Base-by-base conservation (phyloP, 2,329 filamentous ascomycete genomes). In the Aspergillus sp. region DNA sequence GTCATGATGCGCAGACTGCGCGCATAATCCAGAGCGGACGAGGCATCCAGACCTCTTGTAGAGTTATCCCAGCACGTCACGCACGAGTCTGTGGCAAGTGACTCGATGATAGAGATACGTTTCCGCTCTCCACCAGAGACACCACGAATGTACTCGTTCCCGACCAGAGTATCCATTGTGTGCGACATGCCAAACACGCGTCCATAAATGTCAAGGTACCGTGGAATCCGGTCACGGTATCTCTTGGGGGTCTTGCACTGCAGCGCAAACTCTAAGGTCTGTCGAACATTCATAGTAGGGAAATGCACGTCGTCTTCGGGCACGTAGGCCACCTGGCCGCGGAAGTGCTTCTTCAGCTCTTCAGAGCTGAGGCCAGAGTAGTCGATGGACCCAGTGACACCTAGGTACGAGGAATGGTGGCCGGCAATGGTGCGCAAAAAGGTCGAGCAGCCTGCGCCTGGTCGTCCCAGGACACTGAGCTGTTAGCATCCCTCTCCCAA, bases 51-150 rank as follows among this genome's bases (percentile, higher is more conserved):
- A 5, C 86, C 86, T 39, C 86, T 74, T 0, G 85, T 89, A 0
- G 80, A 83, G 60, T 89, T 89, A 56, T 90, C 85, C 83, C 84
- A 89, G 48, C 81, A 82, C 38, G 83, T 80, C 1, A 89, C 81
- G 0, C 83, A 82, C 0, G 81, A 80, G 60, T 84, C 82, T 1
- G 83, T 83, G 3, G 84, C 83, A 7, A 89, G 68, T 0, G 83
- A 85, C 62, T 89, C 85, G 2, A 84, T 83, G 51, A 89, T 87
- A 0, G 81, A 84, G 1, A 87, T 84, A 50, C 85, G 82, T 60
- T 89, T 89, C 35, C 85, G 73, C 66, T 90, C 86, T 46, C 86
- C 86, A 52, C 86, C 86, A 33, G 82, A 85, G 0, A 90, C 82
- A 57, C 86, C 86, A 22, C 84, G 55, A 23, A 65, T 63, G 35